Conservation (phyloP, 805 yeast genomes). For the Limtongozyma cylindracea region DNA sequence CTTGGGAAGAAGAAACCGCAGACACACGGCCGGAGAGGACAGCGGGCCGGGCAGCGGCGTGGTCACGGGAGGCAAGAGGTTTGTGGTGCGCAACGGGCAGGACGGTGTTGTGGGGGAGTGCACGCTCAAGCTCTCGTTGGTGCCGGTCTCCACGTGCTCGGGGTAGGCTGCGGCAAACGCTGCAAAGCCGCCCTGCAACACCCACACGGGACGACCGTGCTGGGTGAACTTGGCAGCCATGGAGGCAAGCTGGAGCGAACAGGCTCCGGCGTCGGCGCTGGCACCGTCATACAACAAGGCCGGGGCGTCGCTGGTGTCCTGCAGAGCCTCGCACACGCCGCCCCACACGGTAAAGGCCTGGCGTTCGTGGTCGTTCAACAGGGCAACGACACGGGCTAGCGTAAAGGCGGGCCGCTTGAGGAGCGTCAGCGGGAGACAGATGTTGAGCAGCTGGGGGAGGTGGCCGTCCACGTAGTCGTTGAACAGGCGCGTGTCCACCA, state of each 20-base stretch:
- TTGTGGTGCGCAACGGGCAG: too few species aligned
- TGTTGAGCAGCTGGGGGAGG: conserved; percentile 35
- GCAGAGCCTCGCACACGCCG: too few species aligned
- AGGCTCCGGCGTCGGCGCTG: conserved; percentile 16
- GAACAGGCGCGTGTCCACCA: conserved; percentile 64
- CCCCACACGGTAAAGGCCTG: too few species aligned
- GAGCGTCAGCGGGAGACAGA: conserved; percentile 78
- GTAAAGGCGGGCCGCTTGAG: conserved; percentile 53
- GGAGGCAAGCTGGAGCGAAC: conserved; percentile 4
- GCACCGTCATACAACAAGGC: conserved; percentile 19
- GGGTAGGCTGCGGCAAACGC: conserved; percentile 7
- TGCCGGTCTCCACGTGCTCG: conserved; percentile 5
- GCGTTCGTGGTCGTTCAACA: conserved; percentile 30
- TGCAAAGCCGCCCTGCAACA: too few species aligned
- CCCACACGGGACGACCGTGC: conserved; percentile 14
- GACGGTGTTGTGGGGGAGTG: neutral
- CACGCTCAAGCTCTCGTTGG: conserved; percentile 1
- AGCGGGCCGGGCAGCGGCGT: neutral
- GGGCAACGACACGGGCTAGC: conserved; percentile 31
- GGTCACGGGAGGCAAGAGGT: neutral
- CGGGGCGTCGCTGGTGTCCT: conserved; percentile 18
- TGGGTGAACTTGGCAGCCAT: conserved; percentile 15
- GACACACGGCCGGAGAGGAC: too few species aligned
- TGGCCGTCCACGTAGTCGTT: conserved; percentile 41
- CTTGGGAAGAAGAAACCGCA: too few species aligned